Evolutionary conservation across 2,329 filamentous ascomycete genomes (phyloP).

Genomic region (Fusarium sp.): DNA sequence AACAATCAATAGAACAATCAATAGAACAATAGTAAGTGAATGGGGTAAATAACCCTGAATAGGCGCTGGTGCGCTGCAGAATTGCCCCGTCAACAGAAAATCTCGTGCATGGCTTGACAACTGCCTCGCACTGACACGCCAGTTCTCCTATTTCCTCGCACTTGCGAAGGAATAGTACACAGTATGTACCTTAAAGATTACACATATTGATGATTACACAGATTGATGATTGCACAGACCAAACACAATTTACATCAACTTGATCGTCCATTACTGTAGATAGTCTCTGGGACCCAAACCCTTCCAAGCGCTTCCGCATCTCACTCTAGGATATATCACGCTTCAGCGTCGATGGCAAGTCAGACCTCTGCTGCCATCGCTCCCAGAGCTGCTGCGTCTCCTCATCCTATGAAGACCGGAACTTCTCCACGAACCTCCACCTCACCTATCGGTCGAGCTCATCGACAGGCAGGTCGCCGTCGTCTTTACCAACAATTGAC

Average conservation of each 20-base stretch:
- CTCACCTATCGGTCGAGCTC: slow-evolving; percentile 74
- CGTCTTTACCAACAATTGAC: slow-evolving; percentile 81
- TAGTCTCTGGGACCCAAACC: background rate
- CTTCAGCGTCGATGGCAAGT: slow-evolving; percentile 22
- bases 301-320: slow-evolving; percentile 7
- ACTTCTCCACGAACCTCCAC: slow-evolving; percentile 48
- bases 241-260: slow-evolving; percentile 3
- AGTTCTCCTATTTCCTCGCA: background rate
- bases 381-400: slow-evolving; percentile 39
- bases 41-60: background rate
- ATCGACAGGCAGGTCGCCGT: slow-evolving; percentile 79
- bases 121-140: background rate
- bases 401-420: slow-evolving; percentile 47
- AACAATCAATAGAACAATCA: background rate
- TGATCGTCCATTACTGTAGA: background rate
- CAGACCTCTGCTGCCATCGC: slow-evolving; percentile 26
- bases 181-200: background rate
- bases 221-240: no score
- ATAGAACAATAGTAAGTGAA: slow-evolving; percentile 1
- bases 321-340: slow-evolving; percentile 31
- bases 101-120: background rate
- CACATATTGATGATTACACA: background rate
- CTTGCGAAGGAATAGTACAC: background rate
- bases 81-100: background rate
- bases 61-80: background rate